A percentile compares a stretch with the other conserved stretches of the same genome.
Conservation (phyloP, 2,329 filamentous ascomycete species). For the Neopestalotiopsis sp. region DNA sequence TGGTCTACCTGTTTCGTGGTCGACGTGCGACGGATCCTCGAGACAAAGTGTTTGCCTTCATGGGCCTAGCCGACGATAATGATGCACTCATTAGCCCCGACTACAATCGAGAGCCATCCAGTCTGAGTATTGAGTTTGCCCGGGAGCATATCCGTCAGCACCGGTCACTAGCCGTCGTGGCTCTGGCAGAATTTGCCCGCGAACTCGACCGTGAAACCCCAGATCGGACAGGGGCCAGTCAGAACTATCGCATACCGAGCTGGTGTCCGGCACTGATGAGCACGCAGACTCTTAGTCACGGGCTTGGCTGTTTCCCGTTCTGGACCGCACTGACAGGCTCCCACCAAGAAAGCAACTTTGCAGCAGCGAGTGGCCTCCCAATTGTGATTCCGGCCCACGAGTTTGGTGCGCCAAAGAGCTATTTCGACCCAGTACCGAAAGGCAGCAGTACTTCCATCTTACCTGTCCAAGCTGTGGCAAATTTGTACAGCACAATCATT, state of each 20-base stretch:
- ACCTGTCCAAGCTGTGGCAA: background rate
- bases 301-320: background rate
- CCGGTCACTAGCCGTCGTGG: background rate
- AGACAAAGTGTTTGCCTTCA: slow-evolving; percentile 1
- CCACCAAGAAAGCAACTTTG: background rate
- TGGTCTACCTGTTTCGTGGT: background rate
- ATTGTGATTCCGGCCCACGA: background rate
- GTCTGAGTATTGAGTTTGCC: background rate
- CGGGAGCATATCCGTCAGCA: background rate
- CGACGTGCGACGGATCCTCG: background rate
- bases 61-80: background rate
- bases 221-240: background rate
- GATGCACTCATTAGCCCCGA: background rate
- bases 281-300: background rate
- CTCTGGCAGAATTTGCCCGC: background rate
- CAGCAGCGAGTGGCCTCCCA: background rate
- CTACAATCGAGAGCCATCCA: background rate
- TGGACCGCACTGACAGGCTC: background rate
- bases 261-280: background rate
- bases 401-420: background rate
- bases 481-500: background rate
- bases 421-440: background rate
- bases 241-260: background rate
- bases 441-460: background rate
- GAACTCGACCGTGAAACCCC: background rate